Percentiles rank a stretch among this genome's conserved stretches.
These are phyloP conservation scores for Coniella lustricola DNA, from an alignment of 2,329 filamentous ascomycete genomes.

Conservation along the genomic window DNA sequence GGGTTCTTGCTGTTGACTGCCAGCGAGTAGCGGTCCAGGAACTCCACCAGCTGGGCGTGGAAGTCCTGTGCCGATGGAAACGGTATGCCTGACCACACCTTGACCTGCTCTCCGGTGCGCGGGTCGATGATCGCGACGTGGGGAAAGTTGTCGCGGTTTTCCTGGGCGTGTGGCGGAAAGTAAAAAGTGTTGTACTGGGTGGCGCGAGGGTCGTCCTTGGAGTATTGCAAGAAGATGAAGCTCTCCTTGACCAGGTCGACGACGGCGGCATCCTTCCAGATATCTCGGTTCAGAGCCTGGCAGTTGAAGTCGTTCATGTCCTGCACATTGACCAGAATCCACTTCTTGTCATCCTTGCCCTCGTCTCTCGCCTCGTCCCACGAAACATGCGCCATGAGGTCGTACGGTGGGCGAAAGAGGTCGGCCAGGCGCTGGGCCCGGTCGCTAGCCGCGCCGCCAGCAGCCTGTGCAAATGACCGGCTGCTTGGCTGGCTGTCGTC, in stretches of 20 bases:
- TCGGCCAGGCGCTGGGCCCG: constrained; percentile 77
- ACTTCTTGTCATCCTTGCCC: constrained; percentile 84
- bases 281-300: constrained; percentile 85
- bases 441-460: constrained; percentile 13
- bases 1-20: constrained; percentile 87
- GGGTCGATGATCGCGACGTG: constrained; percentile 96
- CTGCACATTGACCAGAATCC: constrained; percentile 93
- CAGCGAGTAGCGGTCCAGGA: constrained; percentile 93
- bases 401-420: constrained; percentile 86
- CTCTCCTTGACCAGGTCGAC: constrained; percentile 78
- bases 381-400: constrained; percentile 71
- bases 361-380: constrained; percentile 81
- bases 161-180: constrained; percentile 61
- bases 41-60: constrained; percentile 85
- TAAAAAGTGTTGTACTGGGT: constrained; percentile 86
- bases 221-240: constrained; percentile 93
- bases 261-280: constrained; percentile 85
- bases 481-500: constrained; percentile 15
- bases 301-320: constrained; percentile 91
- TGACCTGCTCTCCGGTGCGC: constrained; percentile 92
- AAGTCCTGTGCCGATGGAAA: constrained; percentile 74
- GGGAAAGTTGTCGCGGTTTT: constrained; percentile 84
- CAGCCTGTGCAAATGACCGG: constrained; percentile 8
- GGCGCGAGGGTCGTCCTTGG: constrained; percentile 73
- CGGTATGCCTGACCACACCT: constrained; percentile 84